These are phyloP conservation scores for Neophaeococcomyces mojaviensis DNA, from an alignment of 2,329 filamentous ascomycete genomes.

Conservation along the genomic window DNA sequence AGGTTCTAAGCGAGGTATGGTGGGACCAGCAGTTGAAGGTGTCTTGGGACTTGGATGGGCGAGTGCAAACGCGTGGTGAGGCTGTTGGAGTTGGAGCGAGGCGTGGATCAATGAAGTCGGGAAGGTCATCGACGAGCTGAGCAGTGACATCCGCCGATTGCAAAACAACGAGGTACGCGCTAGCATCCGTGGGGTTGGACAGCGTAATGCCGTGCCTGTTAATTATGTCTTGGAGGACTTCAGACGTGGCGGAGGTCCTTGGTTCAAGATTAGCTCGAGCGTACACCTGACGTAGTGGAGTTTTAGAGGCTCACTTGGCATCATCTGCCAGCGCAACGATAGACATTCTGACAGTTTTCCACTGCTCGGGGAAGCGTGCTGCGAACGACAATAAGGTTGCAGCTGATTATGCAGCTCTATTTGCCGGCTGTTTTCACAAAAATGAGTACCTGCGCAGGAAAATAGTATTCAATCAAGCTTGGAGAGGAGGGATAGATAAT, in stretches of 20 bases:
- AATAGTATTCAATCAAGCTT: no score
- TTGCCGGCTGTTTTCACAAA: no score
- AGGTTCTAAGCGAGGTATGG: slow-evolving; percentile 26
- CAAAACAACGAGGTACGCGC: slow-evolving; percentile 24
- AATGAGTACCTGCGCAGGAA: no score
- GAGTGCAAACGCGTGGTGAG: slow-evolving; percentile 14
- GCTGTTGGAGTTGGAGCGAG: slow-evolving; percentile 25
- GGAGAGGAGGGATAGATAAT: no score
- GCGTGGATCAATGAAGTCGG: slow-evolving; percentile 32
- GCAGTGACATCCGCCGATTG: slow-evolving; percentile 24
- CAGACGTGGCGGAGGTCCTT: slow-evolving; percentile 19
- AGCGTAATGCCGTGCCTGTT: slow-evolving; percentile 17
- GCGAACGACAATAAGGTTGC: no score
- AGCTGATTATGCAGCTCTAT: no score
- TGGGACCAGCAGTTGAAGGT: slow-evolving; percentile 40
- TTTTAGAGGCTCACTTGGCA: slow-evolving; percentile 1
- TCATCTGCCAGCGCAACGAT: slow-evolving; percentile 20
- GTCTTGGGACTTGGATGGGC: slow-evolving; percentile 28
- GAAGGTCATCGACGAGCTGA: slow-evolving; percentile 26
- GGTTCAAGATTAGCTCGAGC: background rate
- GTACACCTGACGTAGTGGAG: no score
- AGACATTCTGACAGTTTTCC: slow-evolving; percentile 13
- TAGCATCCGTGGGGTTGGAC: slow-evolving; percentile 15
- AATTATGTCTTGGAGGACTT: slow-evolving; percentile 20
- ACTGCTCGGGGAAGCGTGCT: no score